phyloP scores from a whole-genome alignment of 352 stramenopile genomes.

The Elongisporangium undulatum region DNA sequence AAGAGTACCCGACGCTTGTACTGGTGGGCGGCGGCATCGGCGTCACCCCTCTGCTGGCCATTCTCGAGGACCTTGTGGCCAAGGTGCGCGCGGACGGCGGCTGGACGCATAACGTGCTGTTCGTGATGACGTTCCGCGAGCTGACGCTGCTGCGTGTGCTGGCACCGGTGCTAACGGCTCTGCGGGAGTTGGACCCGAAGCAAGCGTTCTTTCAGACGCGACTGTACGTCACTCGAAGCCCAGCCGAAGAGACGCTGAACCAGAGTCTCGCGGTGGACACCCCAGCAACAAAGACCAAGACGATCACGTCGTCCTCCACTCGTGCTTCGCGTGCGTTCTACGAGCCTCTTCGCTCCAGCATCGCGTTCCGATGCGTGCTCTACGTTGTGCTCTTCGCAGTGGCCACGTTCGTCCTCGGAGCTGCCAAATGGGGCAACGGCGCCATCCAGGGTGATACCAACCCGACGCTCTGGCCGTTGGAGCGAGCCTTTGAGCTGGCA shows the following conservation, averaged over 20 bases:
- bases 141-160: slow-evolving; percentile 26
- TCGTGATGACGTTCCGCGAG: slow-evolving; percentile 38
- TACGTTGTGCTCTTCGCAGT: slow-evolving; percentile 31
- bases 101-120: slow-evolving; percentile 36
- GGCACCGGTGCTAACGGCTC: slow-evolving; percentile 20
- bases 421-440: slow-evolving; percentile 41
- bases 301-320: too few species aligned
- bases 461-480: slow-evolving; percentile 44
- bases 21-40: slow-evolving; percentile 41
- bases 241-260: slow-evolving; percentile 9
- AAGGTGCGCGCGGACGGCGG: slow-evolving; percentile 20
- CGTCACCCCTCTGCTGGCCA: slow-evolving; percentile 36
- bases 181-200: slow-evolving; percentile 32
- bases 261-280: too few species aligned
- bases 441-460: slow-evolving; percentile 41
- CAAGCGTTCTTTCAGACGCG: slow-evolving; percentile 26
- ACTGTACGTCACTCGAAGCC: slow-evolving; percentile 22
- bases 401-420: slow-evolving; percentile 26
- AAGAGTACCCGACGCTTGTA: slow-evolving; percentile 42
- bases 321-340: slow-evolving; percentile 36
- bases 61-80: slow-evolving; percentile 35
- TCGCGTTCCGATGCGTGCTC: slow-evolving; percentile 26
- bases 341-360: slow-evolving; percentile 48
- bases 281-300: slow-evolving; percentile 5
- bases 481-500: slow-evolving; percentile 42